These are phyloP conservation scores for Yarrowia sp. DNA, from an alignment of 805 yeast genomes.

Conservation along the genomic window DNA sequence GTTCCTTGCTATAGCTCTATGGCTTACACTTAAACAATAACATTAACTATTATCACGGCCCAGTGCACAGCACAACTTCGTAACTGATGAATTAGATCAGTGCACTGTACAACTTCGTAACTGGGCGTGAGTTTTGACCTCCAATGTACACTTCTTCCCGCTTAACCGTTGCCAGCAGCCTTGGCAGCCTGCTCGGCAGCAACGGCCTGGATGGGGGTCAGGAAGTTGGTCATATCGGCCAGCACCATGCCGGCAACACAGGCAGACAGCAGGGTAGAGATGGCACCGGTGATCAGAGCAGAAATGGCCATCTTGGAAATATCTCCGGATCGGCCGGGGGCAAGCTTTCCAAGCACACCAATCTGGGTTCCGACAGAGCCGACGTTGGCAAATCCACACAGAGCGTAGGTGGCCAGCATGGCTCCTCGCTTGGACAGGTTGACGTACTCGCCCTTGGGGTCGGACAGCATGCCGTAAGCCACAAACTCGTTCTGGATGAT, in stretches of 20 bases:
- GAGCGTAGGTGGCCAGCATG: slow-evolving; percentile 65
- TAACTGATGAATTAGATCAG: slow-evolving; percentile 8
- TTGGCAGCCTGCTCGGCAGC: slow-evolving; percentile 27
- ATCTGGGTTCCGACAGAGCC: slow-evolving; percentile 68
- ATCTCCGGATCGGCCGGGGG: slow-evolving; percentile 58
- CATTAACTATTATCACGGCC: slow-evolving; percentile 4
- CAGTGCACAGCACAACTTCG: slow-evolving; percentile 28
- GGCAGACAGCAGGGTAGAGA: slow-evolving; percentile 63
- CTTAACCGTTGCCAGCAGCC: slow-evolving; percentile 21
- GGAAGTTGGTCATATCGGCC: slow-evolving; percentile 53
- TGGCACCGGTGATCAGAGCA: slow-evolving; percentile 60
- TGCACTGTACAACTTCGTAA: slow-evolving; percentile 28
- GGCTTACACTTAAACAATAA: slow-evolving; percentile 9
- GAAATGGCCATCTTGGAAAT: slow-evolving; percentile 57
- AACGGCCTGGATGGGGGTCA: slow-evolving; percentile 38
- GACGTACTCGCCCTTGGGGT: slow-evolving; percentile 53
- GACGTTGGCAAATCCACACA: slow-evolving; percentile 68
- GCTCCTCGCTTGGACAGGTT: slow-evolving; percentile 59
- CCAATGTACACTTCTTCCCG: neutral
- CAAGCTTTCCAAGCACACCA: slow-evolving; percentile 65
- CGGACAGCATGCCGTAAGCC: slow-evolving; percentile 56
- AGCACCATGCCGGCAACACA: slow-evolving; percentile 70
- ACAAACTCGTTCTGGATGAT: slow-evolving; percentile 69
- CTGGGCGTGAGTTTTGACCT: slow-evolving; percentile 1
- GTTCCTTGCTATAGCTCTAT: too few relatives aligned